Conservation (phyloP, 2,329 filamentous ascomycete genomes). For the Colletotrichum abscissum region DNA sequence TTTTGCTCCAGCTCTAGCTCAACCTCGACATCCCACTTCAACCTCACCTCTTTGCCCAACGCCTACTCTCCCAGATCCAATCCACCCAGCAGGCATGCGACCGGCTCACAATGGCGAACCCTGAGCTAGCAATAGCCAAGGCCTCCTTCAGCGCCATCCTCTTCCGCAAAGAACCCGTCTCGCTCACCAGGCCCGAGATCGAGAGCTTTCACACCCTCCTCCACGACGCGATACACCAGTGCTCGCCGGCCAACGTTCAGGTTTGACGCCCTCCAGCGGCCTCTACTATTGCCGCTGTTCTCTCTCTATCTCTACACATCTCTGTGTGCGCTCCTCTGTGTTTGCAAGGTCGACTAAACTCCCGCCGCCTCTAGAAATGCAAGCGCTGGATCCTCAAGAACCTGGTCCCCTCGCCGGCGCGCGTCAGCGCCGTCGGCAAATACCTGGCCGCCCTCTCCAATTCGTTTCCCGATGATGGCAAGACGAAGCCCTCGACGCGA, state of each 20-base stretch:
- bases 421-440: conserved; percentile 77
- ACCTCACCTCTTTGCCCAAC: not conserved
- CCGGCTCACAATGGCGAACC: conserved; percentile 66
- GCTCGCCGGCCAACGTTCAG: conserved; percentile 87
- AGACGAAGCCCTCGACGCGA: conserved; percentile 63
- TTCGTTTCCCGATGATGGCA: conserved; percentile 55
- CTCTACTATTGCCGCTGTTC: conserved; percentile 38
- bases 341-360: conserved; percentile 47
- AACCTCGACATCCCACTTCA: conserved; percentile 2
- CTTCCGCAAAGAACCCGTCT: conserved; percentile 78
- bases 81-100: conserved; percentile 14
- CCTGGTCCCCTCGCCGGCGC: conserved; percentile 74
- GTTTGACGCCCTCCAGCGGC: conserved; percentile 67
- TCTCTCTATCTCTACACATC: conserved; percentile 24
- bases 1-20: conserved; percentile 3
- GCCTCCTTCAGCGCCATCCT: conserved; percentile 81
- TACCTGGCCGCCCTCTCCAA: conserved; percentile 78
- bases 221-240: conserved; percentile 73
- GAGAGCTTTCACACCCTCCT: conserved; percentile 75
- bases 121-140: conserved; percentile 81
- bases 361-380: conserved; percentile 73
- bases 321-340: conserved; percentile 13
- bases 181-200: conserved; percentile 76
- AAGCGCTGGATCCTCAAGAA: conserved; percentile 86
- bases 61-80: not conserved